Evolutionary conservation across 441 rosid species (phyloP).

Genomic region (Monsonia emarginata): DNA sequence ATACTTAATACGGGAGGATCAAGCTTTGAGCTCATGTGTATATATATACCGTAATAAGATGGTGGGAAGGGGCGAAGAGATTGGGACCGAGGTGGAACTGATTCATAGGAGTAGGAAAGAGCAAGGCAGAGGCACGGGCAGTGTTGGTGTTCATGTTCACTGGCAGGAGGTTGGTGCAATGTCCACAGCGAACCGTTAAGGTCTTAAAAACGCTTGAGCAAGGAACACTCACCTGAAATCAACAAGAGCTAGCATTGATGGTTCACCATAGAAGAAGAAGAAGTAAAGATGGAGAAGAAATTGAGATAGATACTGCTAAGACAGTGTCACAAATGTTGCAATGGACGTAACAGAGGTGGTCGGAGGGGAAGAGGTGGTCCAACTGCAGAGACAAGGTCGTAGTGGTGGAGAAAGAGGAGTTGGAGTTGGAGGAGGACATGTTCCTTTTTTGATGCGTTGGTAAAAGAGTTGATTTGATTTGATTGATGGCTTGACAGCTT

Average conservation of each 20-base stretch:
- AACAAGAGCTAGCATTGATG: not conserved
- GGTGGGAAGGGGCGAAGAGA: slow-evolving; percentile 52
- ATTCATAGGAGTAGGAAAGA: slow-evolving; percentile 56
- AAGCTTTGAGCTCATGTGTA: too few species aligned
- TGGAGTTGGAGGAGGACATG: slow-evolving; percentile 31
- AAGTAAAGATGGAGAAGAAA: not conserved
- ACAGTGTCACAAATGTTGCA: slow-evolving; percentile 82
- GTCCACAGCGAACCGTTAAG: slow-evolving; percentile 87
- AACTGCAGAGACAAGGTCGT: slow-evolving; percentile 62
- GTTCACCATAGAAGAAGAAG: not conserved
- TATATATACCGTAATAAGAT: slow-evolving; percentile 42
- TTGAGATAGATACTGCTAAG: slow-evolving; percentile 50
- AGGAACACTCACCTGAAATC: slow-evolving; percentile 75
- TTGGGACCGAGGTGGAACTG: slow-evolving; percentile 63
- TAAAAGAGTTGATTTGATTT: slow-evolving; percentile 23
- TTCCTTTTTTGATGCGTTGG: slow-evolving; percentile 16
- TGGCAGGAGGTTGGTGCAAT: slow-evolving; percentile 75
- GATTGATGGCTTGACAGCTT: slow-evolving; percentile 48
- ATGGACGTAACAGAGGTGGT: slow-evolving; percentile 91
- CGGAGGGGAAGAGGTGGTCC: slow-evolving; percentile 87
- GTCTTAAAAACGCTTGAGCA: slow-evolving; percentile 83
- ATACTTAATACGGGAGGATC: too few species aligned
- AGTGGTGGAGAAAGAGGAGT: too few species aligned
- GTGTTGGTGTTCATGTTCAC: slow-evolving; percentile 54
- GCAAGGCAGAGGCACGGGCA: slow-evolving; percentile 64